These are phyloP conservation scores for Plantago lanceolata DNA, from an alignment of 305 asterid species.

Conservation along the genomic window DNA sequence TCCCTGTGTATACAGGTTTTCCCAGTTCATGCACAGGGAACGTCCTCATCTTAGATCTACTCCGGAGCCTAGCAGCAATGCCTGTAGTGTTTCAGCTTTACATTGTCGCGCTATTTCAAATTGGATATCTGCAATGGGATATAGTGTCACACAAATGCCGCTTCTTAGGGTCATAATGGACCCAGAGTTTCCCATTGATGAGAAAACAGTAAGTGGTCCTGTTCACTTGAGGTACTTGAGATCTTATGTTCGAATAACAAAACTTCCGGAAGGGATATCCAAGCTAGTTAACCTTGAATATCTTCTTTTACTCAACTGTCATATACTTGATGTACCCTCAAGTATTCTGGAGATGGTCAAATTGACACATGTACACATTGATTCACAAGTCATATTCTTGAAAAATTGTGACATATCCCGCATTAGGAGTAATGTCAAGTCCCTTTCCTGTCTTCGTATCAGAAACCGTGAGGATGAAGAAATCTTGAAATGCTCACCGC, in stretches of 20 bases:
- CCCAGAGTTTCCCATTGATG: background rate
- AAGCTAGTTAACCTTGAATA: slow-evolving; percentile 27
- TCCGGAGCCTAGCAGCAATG: background rate
- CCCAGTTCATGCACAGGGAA: background rate
- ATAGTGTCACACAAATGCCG: background rate
- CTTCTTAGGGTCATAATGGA: background rate
- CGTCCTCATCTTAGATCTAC: background rate
- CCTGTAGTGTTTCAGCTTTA: background rate
- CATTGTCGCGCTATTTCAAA: background rate
- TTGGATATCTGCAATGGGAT: background rate
- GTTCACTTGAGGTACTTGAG: slow-evolving; percentile 28
- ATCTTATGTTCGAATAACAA: background rate
- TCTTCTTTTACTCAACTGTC: background rate
- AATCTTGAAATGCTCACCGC: slow-evolving; percentile 8
- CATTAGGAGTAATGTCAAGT: background rate
- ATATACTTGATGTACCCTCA: background rate
- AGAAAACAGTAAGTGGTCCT: background rate
- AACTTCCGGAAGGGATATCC: slow-evolving; percentile 12
- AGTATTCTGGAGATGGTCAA: background rate
- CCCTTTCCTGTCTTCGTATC: background rate
- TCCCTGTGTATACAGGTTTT: background rate
- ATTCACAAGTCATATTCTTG: background rate
- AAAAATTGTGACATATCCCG: slow-evolving; percentile 3
- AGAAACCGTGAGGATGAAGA: background rate
- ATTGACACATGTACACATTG: background rate